These are phyloP conservation scores for Blepharisma stoltei DNA, from an alignment of 73 alveolate species.

Conservation along the genomic window DNA sequence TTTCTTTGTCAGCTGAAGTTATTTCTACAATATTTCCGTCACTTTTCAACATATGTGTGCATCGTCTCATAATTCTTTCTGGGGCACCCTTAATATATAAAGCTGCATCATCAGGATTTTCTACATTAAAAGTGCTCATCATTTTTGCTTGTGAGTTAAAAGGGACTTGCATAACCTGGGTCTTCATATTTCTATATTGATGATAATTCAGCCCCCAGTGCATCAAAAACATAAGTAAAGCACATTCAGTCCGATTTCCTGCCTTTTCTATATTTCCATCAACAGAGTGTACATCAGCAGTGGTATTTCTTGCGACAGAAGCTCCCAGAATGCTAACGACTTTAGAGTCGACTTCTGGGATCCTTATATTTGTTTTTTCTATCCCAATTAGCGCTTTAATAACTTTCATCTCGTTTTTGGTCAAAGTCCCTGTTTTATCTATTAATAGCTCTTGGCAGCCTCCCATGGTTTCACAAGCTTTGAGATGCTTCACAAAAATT, in stretches of 20 bases:
- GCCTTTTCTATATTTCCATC: conserved; percentile 11
- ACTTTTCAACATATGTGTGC: conserved; percentile 40
- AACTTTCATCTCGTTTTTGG: conserved; percentile 70
- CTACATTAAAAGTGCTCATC: conserved; percentile 23
- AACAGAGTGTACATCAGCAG: conserved; percentile 18
- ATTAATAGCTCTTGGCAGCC: conserved; percentile 73
- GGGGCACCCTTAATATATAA: conserved; percentile 87
- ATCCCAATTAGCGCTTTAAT: background rate
- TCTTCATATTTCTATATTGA: background rate
- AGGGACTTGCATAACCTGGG: background rate
- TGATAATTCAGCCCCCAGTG: background rate
- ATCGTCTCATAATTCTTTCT: conserved; percentile 66
- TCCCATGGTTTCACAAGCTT: conserved; percentile 92
- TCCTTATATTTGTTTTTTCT: conserved; percentile 25
- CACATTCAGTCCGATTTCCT: conserved; percentile 57
- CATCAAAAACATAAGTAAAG: conserved; percentile 39
- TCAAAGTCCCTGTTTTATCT: conserved; percentile 74
- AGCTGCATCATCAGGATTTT: conserved; percentile 65
- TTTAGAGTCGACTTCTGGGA: background rate
- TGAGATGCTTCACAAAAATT: conserved; percentile 60
- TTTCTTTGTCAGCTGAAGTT: background rate
- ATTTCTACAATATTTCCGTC: background rate
- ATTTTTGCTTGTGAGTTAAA: conserved; percentile 17
- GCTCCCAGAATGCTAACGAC: background rate
- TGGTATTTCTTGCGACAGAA: conserved; percentile 25